Conservation (phyloP, 768 basidiomycete genomes). For the Lactarius vividus region DNA sequence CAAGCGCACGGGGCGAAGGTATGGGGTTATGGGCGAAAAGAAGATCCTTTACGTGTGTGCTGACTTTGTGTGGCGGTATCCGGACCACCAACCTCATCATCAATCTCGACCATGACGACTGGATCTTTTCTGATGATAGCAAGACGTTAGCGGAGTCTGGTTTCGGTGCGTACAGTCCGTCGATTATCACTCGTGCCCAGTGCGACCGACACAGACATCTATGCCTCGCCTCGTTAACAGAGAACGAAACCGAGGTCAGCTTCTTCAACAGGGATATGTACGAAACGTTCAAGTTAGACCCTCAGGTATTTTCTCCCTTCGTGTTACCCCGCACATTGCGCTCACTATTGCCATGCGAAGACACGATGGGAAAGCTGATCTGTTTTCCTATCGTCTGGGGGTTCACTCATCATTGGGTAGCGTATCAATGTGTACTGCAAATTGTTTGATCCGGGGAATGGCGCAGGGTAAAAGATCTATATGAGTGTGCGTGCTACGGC, state of each 20-base stretch:
- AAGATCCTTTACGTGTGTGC: neutral
- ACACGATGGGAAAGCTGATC: conserved; percentile 26
- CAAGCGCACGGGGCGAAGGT: conserved; percentile 96
- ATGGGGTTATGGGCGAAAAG: neutral
- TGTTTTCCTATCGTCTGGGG: neutral
- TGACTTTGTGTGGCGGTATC: neutral
- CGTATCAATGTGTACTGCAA: conserved; percentile 12
- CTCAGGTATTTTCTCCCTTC: conserved; percentile 51
- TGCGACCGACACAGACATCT: neutral
- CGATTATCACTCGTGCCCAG: neutral
- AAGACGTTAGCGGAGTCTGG: conserved; percentile 67
- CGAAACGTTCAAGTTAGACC: conserved; percentile 77
- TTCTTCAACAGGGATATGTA: conserved; percentile 82
- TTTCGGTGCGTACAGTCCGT: conserved; percentile 56
- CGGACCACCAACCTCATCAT: conserved; percentile 98
- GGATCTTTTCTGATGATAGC: conserved; percentile 74
- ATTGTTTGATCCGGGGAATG: conserved; percentile 2
- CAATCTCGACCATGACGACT: conserved; percentile 93
- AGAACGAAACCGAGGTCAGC: conserved; percentile 95
- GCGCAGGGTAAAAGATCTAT: conserved; percentile 21
- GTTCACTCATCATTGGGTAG: neutral
- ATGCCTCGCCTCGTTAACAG: conserved; percentile 40
- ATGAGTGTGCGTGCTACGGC: conserved; percentile 23
- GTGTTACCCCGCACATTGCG: neutral
- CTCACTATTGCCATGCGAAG: conserved; percentile 3